These are phyloP conservation scores for Magnusiomyces tetraspermus DNA, from an alignment of 1,139 yeast species.

Conservation along the genomic window DNA sequence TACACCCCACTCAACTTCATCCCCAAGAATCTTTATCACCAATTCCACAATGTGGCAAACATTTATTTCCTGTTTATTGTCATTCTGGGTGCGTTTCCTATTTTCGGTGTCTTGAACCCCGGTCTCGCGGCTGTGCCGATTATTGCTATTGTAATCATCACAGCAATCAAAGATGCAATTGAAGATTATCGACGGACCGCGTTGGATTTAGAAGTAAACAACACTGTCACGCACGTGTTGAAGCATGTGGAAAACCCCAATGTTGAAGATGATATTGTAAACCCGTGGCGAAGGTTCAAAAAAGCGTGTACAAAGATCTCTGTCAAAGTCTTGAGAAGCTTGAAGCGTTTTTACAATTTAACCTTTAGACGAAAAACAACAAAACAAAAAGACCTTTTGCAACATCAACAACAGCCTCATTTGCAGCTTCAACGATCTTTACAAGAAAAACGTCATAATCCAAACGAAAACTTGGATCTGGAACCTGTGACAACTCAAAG, in stretches of 20 bases:
- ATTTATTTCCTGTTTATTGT: conserved; percentile 68
- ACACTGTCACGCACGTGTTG: conserved; percentile 70
- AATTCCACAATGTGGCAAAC: conserved; percentile 81
- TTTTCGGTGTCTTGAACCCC: conserved; percentile 87
- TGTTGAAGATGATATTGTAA: conserved; percentile 54
- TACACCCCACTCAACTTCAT: conserved; percentile 82
- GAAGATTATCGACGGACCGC: conserved; percentile 84
- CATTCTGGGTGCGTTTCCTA: conserved; percentile 66
- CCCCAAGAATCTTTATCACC: conserved; percentile 68
- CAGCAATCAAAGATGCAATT: conserved; percentile 88
- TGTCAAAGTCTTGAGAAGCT: conserved; percentile 17
- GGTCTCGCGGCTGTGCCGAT: conserved; percentile 90
- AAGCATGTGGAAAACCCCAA: conserved; percentile 64
- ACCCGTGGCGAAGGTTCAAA: conserved; percentile 60
- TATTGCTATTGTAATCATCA: conserved; percentile 80
- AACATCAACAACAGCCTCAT: no score
- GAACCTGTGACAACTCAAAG: conserved; percentile 16
- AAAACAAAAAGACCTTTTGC: conserved; percentile 5
- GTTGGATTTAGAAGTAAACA: conserved; percentile 77
- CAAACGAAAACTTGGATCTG: conserved; percentile 14
- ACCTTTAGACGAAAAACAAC: conserved; percentile 13
- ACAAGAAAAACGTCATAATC: not conserved
- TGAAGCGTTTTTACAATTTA: conserved; percentile 6
- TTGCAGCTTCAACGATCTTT: conserved; percentile 9
- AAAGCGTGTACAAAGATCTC: conserved; percentile 33